These are phyloP conservation scores for Planoprotostelium fungivorum DNA, from an alignment of 78 protist genomes.

Conservation along the genomic window DNA sequence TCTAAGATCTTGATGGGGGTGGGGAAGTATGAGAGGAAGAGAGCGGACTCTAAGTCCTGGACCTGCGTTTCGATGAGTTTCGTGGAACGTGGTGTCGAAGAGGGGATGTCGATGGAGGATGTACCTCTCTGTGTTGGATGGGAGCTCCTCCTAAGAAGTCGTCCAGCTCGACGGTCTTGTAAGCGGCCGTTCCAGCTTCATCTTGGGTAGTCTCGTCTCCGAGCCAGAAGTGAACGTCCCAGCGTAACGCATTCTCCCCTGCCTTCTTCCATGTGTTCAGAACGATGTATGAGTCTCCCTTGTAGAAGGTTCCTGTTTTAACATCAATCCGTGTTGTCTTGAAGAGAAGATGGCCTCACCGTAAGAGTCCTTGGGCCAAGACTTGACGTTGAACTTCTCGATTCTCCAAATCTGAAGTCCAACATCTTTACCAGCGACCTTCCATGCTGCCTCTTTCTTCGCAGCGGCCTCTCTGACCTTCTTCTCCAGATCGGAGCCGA, in stretches of 20 bases:
- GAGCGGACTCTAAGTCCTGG: constrained; percentile 17
- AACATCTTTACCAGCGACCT: constrained; percentile 4
- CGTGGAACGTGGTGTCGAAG: no score
- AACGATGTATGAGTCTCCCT: constrained; percentile 73
- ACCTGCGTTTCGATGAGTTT: no score
- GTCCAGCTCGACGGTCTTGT: constrained; percentile 84
- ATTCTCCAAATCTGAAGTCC: constrained; percentile 48
- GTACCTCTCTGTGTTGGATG: constrained; percentile 36
- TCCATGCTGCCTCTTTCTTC: background rate
- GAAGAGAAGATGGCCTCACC: constrained; percentile 33
- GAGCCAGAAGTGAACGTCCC: constrained; percentile 69
- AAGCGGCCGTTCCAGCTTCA: constrained; percentile 80
- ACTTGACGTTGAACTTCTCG: constrained; percentile 35
- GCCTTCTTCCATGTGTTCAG: constrained; percentile 32
- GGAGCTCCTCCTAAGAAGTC: constrained; percentile 58
- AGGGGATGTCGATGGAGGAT: no score
- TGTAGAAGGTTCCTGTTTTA: constrained; percentile 41
- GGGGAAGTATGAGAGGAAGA: constrained; percentile 26
- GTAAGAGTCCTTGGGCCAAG: background rate
- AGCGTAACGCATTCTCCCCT: background rate
- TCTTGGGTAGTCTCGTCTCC: constrained; percentile 69
- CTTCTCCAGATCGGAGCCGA: background rate
- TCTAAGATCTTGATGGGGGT: constrained; percentile 19
- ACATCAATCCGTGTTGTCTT: background rate
- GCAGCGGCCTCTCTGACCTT: background rate